A percentile compares a stretch with the other conserved stretches of the same genome.
Conservation (phyloP, 2,329 filamentous ascomycete genomes). For the Fusarium anguioides region DNA sequence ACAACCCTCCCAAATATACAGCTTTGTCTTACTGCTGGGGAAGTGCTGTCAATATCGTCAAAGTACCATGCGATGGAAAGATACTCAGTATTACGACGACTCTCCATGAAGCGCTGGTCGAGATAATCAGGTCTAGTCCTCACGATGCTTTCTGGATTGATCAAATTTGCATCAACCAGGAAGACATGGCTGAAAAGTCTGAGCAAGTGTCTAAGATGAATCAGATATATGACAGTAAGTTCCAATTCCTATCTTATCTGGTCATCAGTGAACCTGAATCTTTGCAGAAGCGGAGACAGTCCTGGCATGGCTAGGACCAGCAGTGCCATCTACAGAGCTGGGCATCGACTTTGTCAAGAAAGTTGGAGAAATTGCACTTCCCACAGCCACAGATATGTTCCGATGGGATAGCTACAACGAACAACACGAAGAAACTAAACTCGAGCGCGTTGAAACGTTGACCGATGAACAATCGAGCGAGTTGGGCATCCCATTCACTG, state of each 20-base stretch:
- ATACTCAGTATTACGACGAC: conserved; percentile 17
- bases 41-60: neutral
- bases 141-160: conserved; percentile 31
- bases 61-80: conserved; percentile 17
- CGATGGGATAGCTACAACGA: conserved; percentile 18
- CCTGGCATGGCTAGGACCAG: conserved; percentile 32
- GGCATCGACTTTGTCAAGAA: conserved; percentile 17
- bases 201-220: conserved; percentile 36
- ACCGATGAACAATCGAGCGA: conserved; percentile 16
- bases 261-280: neutral
- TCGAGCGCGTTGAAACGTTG: conserved; percentile 18
- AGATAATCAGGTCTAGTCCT: conserved; percentile 18
- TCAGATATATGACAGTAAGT: conserved; percentile 32
- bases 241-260: too few relatives aligned
- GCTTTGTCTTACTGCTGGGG: conserved; percentile 36
- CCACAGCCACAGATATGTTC: conserved; percentile 31
- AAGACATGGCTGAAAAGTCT: conserved; percentile 12
- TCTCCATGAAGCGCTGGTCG: conserved; percentile 15
- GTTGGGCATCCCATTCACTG: conserved; percentile 27
- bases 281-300: conserved; percentile 33
- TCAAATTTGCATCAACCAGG: conserved; percentile 37
- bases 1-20: conserved; percentile 25
- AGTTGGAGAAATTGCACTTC: conserved; percentile 28
- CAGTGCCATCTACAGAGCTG: neutral
- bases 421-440: conserved; percentile 1